Conservation (phyloP, 2,329 filamentous ascomycete species). For the Fusarium penzigii region DNA sequence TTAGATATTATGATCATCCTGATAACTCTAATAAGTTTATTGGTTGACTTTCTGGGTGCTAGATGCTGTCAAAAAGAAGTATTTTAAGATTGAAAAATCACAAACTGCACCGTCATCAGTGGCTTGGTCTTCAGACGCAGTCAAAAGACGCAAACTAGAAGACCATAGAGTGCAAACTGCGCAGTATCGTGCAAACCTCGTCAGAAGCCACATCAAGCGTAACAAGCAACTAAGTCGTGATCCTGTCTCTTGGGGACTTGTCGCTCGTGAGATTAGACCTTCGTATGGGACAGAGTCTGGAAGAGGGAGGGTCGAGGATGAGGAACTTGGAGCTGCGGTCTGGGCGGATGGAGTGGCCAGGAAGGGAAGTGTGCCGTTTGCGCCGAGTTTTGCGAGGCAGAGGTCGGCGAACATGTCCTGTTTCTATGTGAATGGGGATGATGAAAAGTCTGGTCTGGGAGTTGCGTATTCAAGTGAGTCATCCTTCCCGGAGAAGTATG, state of each 20-base stretch:
- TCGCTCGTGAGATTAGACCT: slow-evolving; percentile 30
- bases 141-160: slow-evolving; percentile 56
- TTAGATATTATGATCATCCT: too few species aligned
- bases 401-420: slow-evolving; percentile 39
- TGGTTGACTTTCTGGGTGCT: neutral
- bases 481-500: neutral
- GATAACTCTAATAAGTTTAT: too few species aligned
- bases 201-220: slow-evolving; percentile 42
- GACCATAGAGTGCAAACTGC: slow-evolving; percentile 36
- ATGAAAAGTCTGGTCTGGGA: slow-evolving; percentile 42
- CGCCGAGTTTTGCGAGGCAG: slow-evolving; percentile 28
- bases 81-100: slow-evolving; percentile 66
- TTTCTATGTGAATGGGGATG: slow-evolving; percentile 43
- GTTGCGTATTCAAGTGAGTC: slow-evolving; percentile 47
- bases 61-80: slow-evolving; percentile 62
- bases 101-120: slow-evolving; percentile 51
- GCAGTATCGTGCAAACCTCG: slow-evolving; percentile 29
- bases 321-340: slow-evolving; percentile 32
- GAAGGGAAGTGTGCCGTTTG: slow-evolving; percentile 43
- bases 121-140: slow-evolving; percentile 57
- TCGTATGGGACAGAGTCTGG: slow-evolving; percentile 17
- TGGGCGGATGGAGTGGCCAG: slow-evolving; percentile 42
- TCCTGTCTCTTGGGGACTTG: slow-evolving; percentile 30
- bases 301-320: slow-evolving; percentile 23
- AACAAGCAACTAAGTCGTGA: slow-evolving; percentile 37